Percentiles rank a stretch among this genome's conserved stretches.
Evolutionary conservation across 306 rosid genomes (phyloP).

Genomic region (Dalbergia oliveri): DNA sequence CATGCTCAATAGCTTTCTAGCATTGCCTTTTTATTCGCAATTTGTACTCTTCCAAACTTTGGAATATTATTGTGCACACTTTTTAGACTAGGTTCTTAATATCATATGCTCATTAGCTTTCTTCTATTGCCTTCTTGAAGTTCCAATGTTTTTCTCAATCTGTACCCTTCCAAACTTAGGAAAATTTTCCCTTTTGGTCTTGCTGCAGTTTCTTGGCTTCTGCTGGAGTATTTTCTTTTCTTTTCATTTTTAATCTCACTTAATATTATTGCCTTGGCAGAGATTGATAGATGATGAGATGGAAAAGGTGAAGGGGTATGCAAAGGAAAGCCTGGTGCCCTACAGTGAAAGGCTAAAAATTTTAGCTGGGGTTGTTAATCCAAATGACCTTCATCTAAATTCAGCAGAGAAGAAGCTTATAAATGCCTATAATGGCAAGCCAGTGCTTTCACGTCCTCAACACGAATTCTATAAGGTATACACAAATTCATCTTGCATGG

Average conservation of each 20-base stretch:
- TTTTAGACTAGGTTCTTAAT: neutral
- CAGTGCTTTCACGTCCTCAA: conserved; percentile 96
- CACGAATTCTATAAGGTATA: conserved; percentile 78
- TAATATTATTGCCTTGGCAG: conserved; percentile 54
- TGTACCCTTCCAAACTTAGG: too few species aligned
- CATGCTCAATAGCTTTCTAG: neutral
- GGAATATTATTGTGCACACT: neutral
- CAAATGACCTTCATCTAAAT: conserved; percentile 77
- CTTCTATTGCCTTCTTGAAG: conserved; percentile 2
- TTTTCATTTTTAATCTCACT: neutral
- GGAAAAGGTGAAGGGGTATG: conserved; percentile 79
- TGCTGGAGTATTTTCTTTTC: neutral
- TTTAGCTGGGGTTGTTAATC: conserved; percentile 81
- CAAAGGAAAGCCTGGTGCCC: conserved; percentile 66
- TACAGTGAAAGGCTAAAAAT: conserved; percentile 88
- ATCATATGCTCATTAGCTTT: conserved; percentile 3
- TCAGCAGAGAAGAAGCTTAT: conserved; percentile 83
- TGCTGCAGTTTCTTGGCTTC: conserved; percentile 3
- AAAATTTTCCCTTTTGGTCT: neutral
- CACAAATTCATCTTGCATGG: neutral
- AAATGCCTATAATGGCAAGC: conserved; percentile 82
- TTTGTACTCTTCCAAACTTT: too few species aligned
- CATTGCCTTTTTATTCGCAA: neutral
- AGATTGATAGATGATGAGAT: conserved; percentile 74
- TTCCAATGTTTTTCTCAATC: neutral